Evolutionary conservation across 192 early-diverging fungal genomes (phyloP), one percentile per base, ranked within the genome.

Genomic region (Podila clonocystis): DNA sequence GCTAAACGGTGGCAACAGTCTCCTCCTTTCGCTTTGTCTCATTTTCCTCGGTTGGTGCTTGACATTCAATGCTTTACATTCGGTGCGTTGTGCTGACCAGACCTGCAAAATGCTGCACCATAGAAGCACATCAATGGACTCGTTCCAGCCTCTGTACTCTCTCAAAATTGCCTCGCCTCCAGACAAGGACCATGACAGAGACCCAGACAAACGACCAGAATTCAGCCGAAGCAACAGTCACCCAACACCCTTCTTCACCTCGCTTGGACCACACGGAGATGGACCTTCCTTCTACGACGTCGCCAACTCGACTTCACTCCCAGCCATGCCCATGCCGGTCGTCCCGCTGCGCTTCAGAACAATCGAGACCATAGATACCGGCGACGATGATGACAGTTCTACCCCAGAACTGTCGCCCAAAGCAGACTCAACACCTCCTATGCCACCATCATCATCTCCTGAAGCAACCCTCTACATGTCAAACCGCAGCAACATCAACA

Each of bases 161-260:
- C 41, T 45, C 41, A 45, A 12, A 45, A 4, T 15, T 12, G 41
- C 41, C 41, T 45, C 41, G 41, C 41, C 41, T 15, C 15, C 41
- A 12, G 41, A 45, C 41, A 55, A 55, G 52, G 52, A 55, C 20
- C n/a, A 24, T 6, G 52, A 55, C 52, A n/a, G 24, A 26, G 52
- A 55, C 52, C 52, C 6, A 11, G 52, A 55, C n/a, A n/a, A 26
- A 55, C 52, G 52, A n/a, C 52, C 52, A 55, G 52, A 55, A 11
- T 26, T 55, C 52, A 55, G 22, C 24, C 52, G 52, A 55, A 55
- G 52, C 52, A 24, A n/a, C 52, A 55, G 52, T 17, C 52, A 55
- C 20, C 52, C 52, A 55, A 55, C 24, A 5, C 52, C 41, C 13
- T 45, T 55, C 52, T 55, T 55, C 52, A 26, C 52, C 24, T 55